Evolutionary conservation across 768 basidiomycete species (phyloP).

Genomic region (Trametes maxima): DNA sequence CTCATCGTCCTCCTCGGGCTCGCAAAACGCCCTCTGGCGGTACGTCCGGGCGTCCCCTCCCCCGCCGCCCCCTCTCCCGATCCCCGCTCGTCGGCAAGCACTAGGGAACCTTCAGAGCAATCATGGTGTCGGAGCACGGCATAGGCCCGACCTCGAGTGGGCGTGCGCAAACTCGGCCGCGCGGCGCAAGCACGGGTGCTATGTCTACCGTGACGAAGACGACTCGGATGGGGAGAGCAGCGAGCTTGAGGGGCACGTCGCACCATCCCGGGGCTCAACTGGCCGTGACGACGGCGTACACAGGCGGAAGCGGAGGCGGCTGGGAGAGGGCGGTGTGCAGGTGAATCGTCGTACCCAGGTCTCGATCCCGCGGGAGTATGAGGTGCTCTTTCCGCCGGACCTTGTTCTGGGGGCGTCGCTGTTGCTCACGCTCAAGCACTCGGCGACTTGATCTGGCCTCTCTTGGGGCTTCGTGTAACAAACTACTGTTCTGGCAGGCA

Average conservation of each 20-base stretch:
- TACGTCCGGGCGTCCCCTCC: constrained; percentile 33
- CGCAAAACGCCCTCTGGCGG: constrained; percentile 34
- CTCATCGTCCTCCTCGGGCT: constrained; percentile 6
- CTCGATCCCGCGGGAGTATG: constrained; percentile 28
- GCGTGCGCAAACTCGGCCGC: constrained; percentile 45
- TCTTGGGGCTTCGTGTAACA: background rate
- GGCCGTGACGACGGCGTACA: background rate
- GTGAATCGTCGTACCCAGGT: background rate
- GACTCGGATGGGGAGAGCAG: constrained; percentile 23
- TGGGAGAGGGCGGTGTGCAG: background rate
- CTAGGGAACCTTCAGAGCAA: background rate
- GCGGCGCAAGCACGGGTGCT: constrained; percentile 33
- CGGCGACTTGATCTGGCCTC: background rate
- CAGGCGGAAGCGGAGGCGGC: background rate
- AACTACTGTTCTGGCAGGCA: background rate
- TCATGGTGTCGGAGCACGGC: constrained; percentile 12
- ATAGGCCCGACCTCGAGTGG: constrained; percentile 45
- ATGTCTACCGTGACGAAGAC: constrained; percentile 23
- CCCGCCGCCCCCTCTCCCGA: constrained; percentile 11
- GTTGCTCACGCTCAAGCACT: constrained; percentile 33
- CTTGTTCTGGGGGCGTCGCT: constrained; percentile 35
- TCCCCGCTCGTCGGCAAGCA: background rate
- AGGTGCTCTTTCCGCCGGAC: constrained; percentile 30
- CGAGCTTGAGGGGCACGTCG: background rate
- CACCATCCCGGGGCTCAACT: background rate